A percentile compares a stretch with the other conserved stretches of the same genome.
Evolutionary conservation across 164 flowering plant species (phyloP).

Genomic region (Magnolia changhungtana): DNA sequence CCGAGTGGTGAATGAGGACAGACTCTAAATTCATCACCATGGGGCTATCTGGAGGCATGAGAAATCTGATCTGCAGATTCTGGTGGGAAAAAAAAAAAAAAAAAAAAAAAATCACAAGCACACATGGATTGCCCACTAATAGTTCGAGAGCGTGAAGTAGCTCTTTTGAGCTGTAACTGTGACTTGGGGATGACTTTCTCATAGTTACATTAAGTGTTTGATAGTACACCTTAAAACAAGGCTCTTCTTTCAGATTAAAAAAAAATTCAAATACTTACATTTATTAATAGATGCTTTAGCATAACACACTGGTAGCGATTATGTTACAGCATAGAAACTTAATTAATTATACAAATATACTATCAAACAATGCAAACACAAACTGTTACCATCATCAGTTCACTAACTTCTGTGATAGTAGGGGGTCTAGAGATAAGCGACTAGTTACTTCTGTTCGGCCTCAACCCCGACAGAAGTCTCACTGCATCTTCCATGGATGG

Average conservation of each 20-base stretch:
- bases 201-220: no score
- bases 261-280: background rate
- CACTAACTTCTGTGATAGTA: background rate
- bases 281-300: background rate
- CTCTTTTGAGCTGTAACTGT: no score
- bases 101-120: no score
- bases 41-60: no score
- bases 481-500: constrained; percentile 74
- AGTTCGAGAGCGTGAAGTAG: no score
- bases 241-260: background rate
- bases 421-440: background rate
- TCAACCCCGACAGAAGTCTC: constrained; percentile 51
- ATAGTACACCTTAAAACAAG: no score
- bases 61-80: no score
- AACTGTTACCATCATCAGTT: background rate
- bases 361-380: constrained; percentile 7
- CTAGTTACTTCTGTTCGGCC: constrained; percentile 19
- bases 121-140: no score
- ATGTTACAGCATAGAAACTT: constrained; percentile 3
- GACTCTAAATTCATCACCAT: no score
- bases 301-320: constrained; percentile 1
- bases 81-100: no score
- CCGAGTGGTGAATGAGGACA: no score
- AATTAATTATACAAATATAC: constrained; percentile 2
- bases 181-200: no score